Conservation (phyloP, 2,329 filamentous ascomycete species). For the Colletotrichum destructivum region DNA sequence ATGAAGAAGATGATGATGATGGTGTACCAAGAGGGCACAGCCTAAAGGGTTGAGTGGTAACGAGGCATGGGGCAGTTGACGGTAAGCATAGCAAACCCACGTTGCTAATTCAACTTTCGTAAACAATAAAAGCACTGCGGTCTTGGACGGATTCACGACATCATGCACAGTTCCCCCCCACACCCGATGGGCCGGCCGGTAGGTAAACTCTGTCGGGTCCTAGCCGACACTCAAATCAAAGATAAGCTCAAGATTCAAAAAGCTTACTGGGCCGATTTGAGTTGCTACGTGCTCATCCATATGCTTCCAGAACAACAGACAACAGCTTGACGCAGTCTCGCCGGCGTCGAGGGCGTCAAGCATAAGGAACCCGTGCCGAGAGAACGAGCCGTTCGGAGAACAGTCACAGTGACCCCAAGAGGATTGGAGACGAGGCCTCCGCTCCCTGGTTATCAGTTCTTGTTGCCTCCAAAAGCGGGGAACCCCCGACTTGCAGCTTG, state of each 20-base stretch:
- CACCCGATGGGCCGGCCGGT: not conserved
- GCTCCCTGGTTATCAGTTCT: not conserved
- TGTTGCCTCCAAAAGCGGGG: slow-evolving; percentile 2
- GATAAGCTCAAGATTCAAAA: not conserved
- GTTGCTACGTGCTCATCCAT: no score
- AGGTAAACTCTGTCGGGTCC: slow-evolving; percentile 11
- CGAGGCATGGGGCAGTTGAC: no score
- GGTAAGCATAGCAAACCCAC: not conserved
- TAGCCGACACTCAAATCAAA: slow-evolving; percentile 2
- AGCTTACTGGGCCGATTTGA: not conserved
- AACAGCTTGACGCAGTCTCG: not conserved
- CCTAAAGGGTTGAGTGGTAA: not conserved
- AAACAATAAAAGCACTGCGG: no score
- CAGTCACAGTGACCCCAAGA: not conserved
- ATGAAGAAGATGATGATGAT: not conserved
- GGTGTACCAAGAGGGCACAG: not conserved
- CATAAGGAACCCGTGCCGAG: not conserved
- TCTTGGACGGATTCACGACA: not conserved
- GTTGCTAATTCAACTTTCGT: no score
- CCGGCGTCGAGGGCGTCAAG: not conserved
- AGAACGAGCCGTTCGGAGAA: not conserved
- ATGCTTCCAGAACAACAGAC: not conserved
- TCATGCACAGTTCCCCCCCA: slow-evolving; percentile 1
- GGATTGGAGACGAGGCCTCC: not conserved
- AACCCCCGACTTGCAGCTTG: slow-evolving; percentile 2